Base-by-base conservation (phyloP, 768 basidiomycete genomes). In the Tulasnella sp. region DNA sequence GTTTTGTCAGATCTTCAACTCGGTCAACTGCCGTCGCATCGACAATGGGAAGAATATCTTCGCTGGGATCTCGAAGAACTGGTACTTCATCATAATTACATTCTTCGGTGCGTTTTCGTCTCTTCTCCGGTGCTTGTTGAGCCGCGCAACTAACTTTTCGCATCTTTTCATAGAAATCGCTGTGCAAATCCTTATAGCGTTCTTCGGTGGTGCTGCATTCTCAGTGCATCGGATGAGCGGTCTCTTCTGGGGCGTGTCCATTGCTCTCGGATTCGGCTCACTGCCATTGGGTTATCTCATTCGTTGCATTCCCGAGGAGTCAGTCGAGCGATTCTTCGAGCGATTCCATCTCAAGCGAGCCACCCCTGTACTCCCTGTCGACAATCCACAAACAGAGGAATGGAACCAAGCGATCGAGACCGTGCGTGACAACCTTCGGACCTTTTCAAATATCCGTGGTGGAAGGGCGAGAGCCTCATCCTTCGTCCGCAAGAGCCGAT, bases 1-100 rank as follows among this genome's bases (percentile, higher is more conserved):
- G 50, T 97, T 97, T 68, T 88, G 90, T 27, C 96, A 98, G 70
- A 92, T 99, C 65, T 92, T 87, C 78, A 96, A 93, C 72, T 92
- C 90, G 44, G 70, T 97, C 70, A 99, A 97, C 68, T 90, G 87
- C 65, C 78, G 96, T 54, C 77, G 91, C 38, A 75, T 98, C 48
- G 93, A 97, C 66, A 81, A 78, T 60, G 80, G 81, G 51, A 75
- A 92, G 60, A 98, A 99, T 71, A 80, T 98, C 60, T 91, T 97
- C 65, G 83, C 85, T 62, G 90, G 91, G 42, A 78, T 98, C 29
- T 65, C 72, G 42, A 76, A 72, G 49, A 99, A 99, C 69, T 79
- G 72, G 64, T 96, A 87, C 69, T 98, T 97, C 72, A 78, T 93
- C 41, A 72, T 54, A 12, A 87, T 98, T 67, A 93, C 92, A 1